Percentiles rank a stretch among this genome's conserved stretches.
These are phyloP conservation scores for Krasilnikovozyma curviuscula DNA, from an alignment of 768 basidiomycete species.

Conservation along the genomic window DNA sequence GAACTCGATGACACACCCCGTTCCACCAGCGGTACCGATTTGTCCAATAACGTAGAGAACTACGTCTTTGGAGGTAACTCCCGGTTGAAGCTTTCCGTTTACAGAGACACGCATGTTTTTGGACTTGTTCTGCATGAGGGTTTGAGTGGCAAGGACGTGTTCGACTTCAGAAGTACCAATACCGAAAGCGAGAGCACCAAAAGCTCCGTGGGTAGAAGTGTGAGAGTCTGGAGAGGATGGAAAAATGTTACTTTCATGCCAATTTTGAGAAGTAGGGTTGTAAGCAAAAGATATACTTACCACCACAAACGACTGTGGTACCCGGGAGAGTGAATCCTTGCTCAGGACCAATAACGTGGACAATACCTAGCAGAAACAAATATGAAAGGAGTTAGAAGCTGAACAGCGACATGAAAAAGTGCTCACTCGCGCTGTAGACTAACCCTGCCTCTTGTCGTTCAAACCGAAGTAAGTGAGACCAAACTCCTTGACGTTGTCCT, in stretches of 20 bases:
- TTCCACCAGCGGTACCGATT: constrained; percentile 86
- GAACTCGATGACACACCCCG: constrained; percentile 78
- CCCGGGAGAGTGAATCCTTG: constrained; percentile 62
- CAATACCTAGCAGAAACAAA: constrained; percentile 39
- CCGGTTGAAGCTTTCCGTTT: constrained; percentile 58
- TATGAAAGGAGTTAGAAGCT: neutral
- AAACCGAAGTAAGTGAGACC: constrained; percentile 82
- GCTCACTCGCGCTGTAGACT: too few relatives aligned
- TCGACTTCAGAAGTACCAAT: constrained; percentile 90
- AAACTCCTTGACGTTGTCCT: constrained; percentile 79
- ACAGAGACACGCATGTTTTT: constrained; percentile 88
- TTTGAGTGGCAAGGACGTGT: constrained; percentile 82
- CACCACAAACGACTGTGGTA: constrained; percentile 49
- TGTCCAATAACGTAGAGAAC: constrained; percentile 75
- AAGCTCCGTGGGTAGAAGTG: constrained; percentile 83
- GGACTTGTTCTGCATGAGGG: constrained; percentile 62
- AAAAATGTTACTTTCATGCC: too few relatives aligned
- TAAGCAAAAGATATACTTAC: neutral
- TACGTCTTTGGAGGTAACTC: constrained; percentile 76
- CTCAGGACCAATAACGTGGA: constrained; percentile 80
- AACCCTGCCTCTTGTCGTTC: constrained; percentile 72
- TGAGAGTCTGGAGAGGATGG: constrained; percentile 45
- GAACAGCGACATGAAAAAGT: neutral
- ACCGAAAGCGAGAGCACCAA: constrained; percentile 79
- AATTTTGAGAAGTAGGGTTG: neutral